These are phyloP conservation scores for Syzygium aqueum DNA, from an alignment of 345 rosid genomes.

Conservation along the genomic window DNA sequence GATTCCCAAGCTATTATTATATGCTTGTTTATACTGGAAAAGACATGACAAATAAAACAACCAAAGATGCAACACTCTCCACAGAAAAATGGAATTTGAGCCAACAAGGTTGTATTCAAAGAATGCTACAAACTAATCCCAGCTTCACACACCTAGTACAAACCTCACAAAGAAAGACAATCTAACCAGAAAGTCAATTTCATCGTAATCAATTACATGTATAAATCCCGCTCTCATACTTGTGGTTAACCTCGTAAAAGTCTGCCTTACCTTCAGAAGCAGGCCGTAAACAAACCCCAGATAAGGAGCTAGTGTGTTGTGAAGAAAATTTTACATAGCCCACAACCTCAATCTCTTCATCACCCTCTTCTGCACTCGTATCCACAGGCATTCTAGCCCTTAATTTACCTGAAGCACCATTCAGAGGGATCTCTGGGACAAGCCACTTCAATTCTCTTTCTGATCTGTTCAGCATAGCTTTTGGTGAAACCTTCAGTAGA, in stretches of 20 bases:
- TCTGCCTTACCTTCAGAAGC: constrained; percentile 79
- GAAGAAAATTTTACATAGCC: constrained; percentile 70
- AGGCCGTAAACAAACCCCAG: constrained; percentile 54
- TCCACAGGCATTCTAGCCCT: constrained; percentile 91
- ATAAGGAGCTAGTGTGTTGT: constrained; percentile 53
- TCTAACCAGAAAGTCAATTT: neutral
- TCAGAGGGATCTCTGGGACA: constrained; percentile 70
- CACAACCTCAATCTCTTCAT: constrained; percentile 64
- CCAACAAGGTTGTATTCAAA: neutral
- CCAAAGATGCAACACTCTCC: neutral
- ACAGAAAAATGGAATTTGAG: neutral
- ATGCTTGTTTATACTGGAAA: neutral
- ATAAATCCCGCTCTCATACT: constrained; percentile 68
- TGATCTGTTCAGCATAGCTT: constrained; percentile 75
- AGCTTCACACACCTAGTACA: constrained; percentile 1
- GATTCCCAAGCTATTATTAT: neutral
- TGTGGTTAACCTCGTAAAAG: constrained; percentile 73
- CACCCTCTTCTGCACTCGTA: constrained; percentile 44
- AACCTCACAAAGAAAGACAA: neutral
- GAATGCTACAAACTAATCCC: neutral
- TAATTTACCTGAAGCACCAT: constrained; percentile 62
- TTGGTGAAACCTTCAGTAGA: constrained; percentile 87
- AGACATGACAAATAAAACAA: neutral
- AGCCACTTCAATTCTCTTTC: constrained; percentile 92
- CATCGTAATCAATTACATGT: constrained; percentile 54